Evolutionary conservation across 495 filamentous ascomycete genomes (phyloP).

Genomic region (Daldinia caldariorum): DNA sequence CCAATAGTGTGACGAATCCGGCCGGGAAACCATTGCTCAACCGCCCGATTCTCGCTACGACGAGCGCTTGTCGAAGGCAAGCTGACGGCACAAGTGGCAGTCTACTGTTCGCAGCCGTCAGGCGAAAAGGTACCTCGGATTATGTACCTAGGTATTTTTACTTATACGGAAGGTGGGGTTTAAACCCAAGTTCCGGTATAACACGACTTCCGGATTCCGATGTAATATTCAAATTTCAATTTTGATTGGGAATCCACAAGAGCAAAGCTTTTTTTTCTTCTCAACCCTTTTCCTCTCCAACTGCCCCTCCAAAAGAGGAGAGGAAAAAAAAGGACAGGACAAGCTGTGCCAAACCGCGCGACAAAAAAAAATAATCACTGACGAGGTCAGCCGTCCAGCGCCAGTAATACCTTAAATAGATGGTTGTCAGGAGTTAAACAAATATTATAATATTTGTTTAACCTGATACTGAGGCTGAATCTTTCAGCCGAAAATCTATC

Average conservation of each 20-base stretch:
- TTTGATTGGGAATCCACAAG: conserved; percentile 42
- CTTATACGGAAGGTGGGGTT: background rate
- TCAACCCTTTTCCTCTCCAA: conserved; percentile 20
- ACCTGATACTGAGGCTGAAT: conserved; percentile 42
- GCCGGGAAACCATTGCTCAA: conserved; percentile 19
- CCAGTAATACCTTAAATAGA: conserved; percentile 24
- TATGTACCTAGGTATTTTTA: background rate
- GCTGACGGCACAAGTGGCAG: background rate
- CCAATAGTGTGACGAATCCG: conserved; percentile 37
- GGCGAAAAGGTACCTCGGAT: background rate
- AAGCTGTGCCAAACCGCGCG: conserved; percentile 40
- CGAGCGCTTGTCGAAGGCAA: conserved; percentile 20
- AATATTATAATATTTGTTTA: conserved; percentile 37
- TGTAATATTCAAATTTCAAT: conserved; percentile 24
- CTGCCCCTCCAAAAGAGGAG: conserved; percentile 30
- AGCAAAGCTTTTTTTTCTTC: conserved; percentile 39
- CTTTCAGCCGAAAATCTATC: conserved; percentile 48
- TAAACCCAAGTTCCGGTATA: conserved; percentile 17
- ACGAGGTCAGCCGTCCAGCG: conserved; percentile 39
- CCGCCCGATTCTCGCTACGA: conserved; percentile 21
- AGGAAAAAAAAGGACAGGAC: conserved; percentile 40
- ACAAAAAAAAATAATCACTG: conserved; percentile 21
- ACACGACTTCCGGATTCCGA: conserved; percentile 34
- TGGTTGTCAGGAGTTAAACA: conserved; percentile 33
- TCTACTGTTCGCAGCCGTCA: background rate